Evolutionary conservation across 768 basidiomycete genomes (phyloP).

Genomic region (Guyanaporus albipodus): DNA sequence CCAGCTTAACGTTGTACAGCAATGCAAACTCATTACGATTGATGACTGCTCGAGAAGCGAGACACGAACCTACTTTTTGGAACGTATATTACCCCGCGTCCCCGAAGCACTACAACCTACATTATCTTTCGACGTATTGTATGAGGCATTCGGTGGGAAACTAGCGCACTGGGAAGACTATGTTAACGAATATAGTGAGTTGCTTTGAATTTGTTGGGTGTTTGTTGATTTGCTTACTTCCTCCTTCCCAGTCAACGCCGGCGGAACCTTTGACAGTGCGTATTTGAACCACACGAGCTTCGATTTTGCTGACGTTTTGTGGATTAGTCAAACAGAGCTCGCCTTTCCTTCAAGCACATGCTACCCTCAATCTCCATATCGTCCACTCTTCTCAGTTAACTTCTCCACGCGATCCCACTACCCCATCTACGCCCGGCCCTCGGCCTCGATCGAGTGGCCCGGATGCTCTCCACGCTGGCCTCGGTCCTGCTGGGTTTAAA

Average conservation of each 20-base stretch:
- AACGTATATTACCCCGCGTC: conserved; percentile 63
- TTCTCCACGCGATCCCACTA: conserved; percentile 32
- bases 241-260: conserved; percentile 57
- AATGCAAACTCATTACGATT: conserved; percentile 82
- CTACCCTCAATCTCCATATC: conserved; percentile 80
- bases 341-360: conserved; percentile 82
- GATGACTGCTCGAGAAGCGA: conserved; percentile 77
- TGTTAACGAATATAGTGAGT: conserved; percentile 63
- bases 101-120: conserved; percentile 53
- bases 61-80: conserved; percentile 60
- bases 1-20: conserved; percentile 76
- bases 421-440: conserved; percentile 30
- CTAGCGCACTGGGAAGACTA: conserved; percentile 82
- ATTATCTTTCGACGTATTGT: conserved; percentile 69
- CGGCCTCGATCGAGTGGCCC: conserved; percentile 35
- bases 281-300: conserved; percentile 1
- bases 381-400: conserved; percentile 74
- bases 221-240: conserved; percentile 1
- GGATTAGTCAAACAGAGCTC: conserved; percentile 68
- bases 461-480: conserved; percentile 53
- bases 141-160: conserved; percentile 80
- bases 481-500: conserved; percentile 62
- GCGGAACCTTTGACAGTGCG: conserved; percentile 69
- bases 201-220: background rate
- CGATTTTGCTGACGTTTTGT: conserved; percentile 5